Percentiles rank a stretch among this genome's conserved stretches.
These are phyloP conservation scores for Tephrocybe sp. DNA, from an alignment of 768 basidiomycete species.

Conservation along the genomic window DNA sequence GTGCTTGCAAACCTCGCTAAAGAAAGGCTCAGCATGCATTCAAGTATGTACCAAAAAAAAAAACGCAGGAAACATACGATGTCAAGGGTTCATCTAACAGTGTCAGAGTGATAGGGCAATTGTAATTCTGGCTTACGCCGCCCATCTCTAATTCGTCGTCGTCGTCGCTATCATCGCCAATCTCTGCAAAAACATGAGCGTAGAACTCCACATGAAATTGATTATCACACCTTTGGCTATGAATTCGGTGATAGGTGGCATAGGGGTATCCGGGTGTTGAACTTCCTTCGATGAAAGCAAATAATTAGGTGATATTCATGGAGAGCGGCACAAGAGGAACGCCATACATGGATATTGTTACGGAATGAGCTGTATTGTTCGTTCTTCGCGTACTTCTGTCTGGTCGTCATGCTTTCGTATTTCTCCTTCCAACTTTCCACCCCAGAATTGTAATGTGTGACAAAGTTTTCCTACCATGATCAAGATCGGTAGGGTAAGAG, in stretches of 20 bases:
- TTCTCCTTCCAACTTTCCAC: slow-evolving; percentile 41
- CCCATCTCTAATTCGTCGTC: slow-evolving; percentile 92
- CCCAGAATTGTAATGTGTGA: slow-evolving; percentile 50
- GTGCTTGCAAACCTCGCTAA: slow-evolving; percentile 72
- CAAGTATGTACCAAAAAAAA: slow-evolving; percentile 7
- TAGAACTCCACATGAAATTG: background rate
- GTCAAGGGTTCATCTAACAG: slow-evolving; percentile 73
- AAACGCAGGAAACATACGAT: slow-evolving; percentile 66
- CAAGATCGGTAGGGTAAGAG: background rate
- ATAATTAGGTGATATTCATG: background rate
- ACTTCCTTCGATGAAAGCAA: slow-evolving; percentile 50
- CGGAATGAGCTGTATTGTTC: slow-evolving; percentile 62
- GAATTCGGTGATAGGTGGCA: slow-evolving; percentile 78
- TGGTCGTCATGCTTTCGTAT: slow-evolving; percentile 61
- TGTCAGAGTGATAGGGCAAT: slow-evolving; percentile 77
- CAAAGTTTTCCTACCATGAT: slow-evolving; percentile 45
- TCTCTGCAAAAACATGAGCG: slow-evolving; percentile 48
- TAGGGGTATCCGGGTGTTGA: slow-evolving; percentile 59
- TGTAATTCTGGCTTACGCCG: slow-evolving; percentile 79
- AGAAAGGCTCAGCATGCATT: background rate
- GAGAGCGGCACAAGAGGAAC: background rate
- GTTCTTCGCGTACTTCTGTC: slow-evolving; percentile 76
- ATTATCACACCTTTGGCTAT: slow-evolving; percentile 59
- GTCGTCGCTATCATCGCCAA: slow-evolving; percentile 76
- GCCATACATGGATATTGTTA: slow-evolving; percentile 60